phyloP scores from a whole-genome alignment of 257 asterid species.

The Scutellaria barbata region DNA sequence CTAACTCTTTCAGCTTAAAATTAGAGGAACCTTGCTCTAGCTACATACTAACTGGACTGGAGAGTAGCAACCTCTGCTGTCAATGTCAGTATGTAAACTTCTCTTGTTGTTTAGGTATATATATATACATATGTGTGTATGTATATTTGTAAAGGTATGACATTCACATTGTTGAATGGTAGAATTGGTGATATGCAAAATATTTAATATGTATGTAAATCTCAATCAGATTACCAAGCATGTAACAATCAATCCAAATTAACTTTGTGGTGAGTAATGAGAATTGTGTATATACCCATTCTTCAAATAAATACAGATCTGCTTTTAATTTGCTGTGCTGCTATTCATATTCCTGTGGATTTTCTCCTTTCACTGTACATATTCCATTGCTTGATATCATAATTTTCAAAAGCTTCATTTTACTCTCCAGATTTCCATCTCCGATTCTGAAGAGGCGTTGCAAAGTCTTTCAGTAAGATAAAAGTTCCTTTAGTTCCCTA shows the following conservation, averaged over 20 bases:
- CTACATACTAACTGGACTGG: too few relatives aligned
- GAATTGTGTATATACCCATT: background rate
- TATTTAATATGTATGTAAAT: slow-evolving; percentile 13
- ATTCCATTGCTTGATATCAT: background rate
- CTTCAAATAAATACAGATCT: slow-evolving; percentile 18
- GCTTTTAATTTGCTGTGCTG: background rate
- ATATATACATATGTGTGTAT: too few relatives aligned
- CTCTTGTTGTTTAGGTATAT: background rate
- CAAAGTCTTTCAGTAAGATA: slow-evolving; percentile 67
- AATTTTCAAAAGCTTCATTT: slow-evolving; percentile 34
- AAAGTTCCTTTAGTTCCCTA: slow-evolving; percentile 21
- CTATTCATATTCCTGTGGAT: background rate
- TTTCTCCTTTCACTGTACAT: slow-evolving; percentile 9
- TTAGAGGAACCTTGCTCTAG: background rate
- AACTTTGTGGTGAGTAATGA: slow-evolving; percentile 11
- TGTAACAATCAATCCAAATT: slow-evolving; percentile 9
- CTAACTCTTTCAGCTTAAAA: slow-evolving; percentile 10
- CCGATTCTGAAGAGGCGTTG: slow-evolving; percentile 65
- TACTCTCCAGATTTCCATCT: slow-evolving; percentile 55
- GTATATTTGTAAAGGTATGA: background rate
- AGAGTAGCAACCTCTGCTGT: too few relatives aligned
- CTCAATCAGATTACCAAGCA: slow-evolving; percentile 6
- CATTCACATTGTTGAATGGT: slow-evolving; percentile 9
- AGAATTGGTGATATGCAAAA: background rate
- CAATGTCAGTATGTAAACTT: slow-evolving; percentile 10